Conservation (phyloP, 2,329 filamentous ascomycete species). For the Neofusicoccum sp. region DNA sequence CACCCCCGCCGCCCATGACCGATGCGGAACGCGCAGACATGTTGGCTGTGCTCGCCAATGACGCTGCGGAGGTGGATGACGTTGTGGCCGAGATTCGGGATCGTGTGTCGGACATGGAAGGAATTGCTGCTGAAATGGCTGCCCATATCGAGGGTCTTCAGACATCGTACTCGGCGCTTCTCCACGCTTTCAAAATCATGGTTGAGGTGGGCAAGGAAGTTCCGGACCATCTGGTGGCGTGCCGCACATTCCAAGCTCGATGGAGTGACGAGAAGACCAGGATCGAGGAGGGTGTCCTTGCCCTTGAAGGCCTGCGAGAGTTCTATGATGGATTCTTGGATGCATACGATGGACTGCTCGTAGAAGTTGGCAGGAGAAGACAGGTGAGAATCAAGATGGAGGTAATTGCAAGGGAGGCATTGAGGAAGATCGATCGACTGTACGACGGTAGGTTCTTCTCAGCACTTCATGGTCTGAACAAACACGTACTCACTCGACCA, state of each 20-base stretch:
- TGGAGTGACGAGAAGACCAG: slow-evolving; percentile 75
- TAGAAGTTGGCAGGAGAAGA: slow-evolving; percentile 77
- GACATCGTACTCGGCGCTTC: slow-evolving; percentile 24
- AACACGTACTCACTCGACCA: background rate
- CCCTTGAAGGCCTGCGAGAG: slow-evolving; percentile 73
- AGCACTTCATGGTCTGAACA: background rate
- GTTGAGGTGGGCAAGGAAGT: slow-evolving; percentile 67
- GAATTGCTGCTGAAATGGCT: slow-evolving; percentile 62
- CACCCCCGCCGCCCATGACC: slow-evolving; percentile 66
- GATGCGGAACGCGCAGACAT: slow-evolving; percentile 78
- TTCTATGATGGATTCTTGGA: slow-evolving; percentile 85
- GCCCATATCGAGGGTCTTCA: slow-evolving; percentile 60
- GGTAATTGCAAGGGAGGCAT: slow-evolving; percentile 72
- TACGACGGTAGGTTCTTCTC: slow-evolving; percentile 48
- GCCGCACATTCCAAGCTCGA: slow-evolving; percentile 59
- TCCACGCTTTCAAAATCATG: slow-evolving; percentile 45
- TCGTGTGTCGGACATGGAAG: slow-evolving; percentile 73
- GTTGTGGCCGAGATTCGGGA: slow-evolving; percentile 69
- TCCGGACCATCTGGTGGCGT: slow-evolving; percentile 62
- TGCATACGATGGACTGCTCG: slow-evolving; percentile 79
- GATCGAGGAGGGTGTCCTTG: slow-evolving; percentile 65
- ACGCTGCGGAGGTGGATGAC: slow-evolving; percentile 62
- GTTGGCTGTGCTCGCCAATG: slow-evolving; percentile 73
- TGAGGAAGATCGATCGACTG: slow-evolving; percentile 71
- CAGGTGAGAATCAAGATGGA: slow-evolving; percentile 71